Evolutionary conservation across 805 yeast genomes (phyloP).

Genomic region (Kurtzmaniella fragi): DNA sequence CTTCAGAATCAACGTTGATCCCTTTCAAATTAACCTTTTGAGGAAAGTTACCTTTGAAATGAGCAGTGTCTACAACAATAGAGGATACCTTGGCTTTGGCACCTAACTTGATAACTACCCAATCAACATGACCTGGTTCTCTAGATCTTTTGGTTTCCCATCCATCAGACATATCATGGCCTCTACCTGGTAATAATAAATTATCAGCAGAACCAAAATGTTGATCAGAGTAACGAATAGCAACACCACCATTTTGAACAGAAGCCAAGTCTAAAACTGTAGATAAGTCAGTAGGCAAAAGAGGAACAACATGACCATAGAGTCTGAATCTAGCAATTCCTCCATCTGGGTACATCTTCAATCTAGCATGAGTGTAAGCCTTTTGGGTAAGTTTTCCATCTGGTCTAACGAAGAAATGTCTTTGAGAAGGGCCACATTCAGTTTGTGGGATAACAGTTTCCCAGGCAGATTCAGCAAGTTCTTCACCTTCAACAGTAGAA

Average conservation of each 20-base stretch:
- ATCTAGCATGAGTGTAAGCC: constrained; percentile 71
- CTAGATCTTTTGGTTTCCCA: constrained; percentile 97
- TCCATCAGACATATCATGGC: constrained; percentile 95
- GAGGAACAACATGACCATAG: constrained; percentile 80
- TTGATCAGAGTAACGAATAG: constrained; percentile 79
- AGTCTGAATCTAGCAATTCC: constrained; percentile 94
- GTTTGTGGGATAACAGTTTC: constrained; percentile 58
- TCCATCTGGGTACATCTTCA: constrained; percentile 96
- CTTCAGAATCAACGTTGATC: constrained; percentile 24
- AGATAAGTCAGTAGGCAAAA: constrained; percentile 44
- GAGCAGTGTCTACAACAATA: constrained; percentile 84
- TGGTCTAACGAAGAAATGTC: constrained; percentile 69
- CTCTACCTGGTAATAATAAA: constrained; percentile 87
- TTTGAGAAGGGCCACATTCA: constrained; percentile 87
- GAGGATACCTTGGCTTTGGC: constrained; percentile 51
- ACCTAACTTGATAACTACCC: constrained; percentile 85
- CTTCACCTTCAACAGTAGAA: constrained; percentile 28
- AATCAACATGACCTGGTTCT: constrained; percentile 77
- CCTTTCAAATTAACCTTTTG: constrained; percentile 73
- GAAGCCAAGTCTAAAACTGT: constrained; percentile 68
- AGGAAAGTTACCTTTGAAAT: constrained; percentile 93
- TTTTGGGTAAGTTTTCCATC: constrained; percentile 45
- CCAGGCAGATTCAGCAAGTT: constrained; percentile 51
- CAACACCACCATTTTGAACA: constrained; percentile 85
- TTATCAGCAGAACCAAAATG: constrained; percentile 93